Evolutionary conservation across 768 basidiomycete species (phyloP), one percentile per base, ranked within the genome.

Genomic region (Epithele typhae): DNA sequence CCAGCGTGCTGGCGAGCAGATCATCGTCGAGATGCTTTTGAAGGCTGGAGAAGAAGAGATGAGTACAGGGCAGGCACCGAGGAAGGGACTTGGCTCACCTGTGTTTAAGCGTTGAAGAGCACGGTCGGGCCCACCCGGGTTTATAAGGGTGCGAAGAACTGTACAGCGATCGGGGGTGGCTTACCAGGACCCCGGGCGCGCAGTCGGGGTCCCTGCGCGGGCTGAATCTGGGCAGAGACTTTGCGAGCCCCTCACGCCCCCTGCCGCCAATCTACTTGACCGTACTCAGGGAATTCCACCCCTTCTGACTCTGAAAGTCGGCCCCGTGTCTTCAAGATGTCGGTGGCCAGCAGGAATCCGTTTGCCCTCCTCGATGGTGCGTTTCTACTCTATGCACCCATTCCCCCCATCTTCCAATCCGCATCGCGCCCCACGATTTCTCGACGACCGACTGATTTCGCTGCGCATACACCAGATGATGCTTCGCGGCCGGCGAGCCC

Each of bases 1-100:
- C 85, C 80, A 68, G 53, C 64, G 36, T 52, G 78, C 51, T 25
- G 51, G 87, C 77, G 84, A 79, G 76, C 81, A 69, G 71, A 68
- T 80, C 87, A 59, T 90, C 84, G 75, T 81, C 77, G 83, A 89
- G 88, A 90, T 90, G 88, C 88, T 91, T 91, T 87, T 62, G 71
- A 70, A 62, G 77, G 78, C 86, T 88, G 53, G 5, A 42, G 42
- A 42, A 43, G 30, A 27, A 43, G 25, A 12, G 18, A 51, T 63
- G 43, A n/a, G n/a, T n/a, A n/a, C n/a, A 69, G 61, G 38, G 30
- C 21, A 30, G 22, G 9, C n/a, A 34, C 35, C 23, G 35, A 10
- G 37, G 18, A 11, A 3, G 21, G n/a, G 40, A 18, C 24, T 42
- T 32, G 19, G 67, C 78, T 53, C 57, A 82, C 84, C 81, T 83